Evolutionary conservation across 1,139 yeast genomes (phyloP).

Genomic region (Cylindricascospora bacillispora): DNA sequence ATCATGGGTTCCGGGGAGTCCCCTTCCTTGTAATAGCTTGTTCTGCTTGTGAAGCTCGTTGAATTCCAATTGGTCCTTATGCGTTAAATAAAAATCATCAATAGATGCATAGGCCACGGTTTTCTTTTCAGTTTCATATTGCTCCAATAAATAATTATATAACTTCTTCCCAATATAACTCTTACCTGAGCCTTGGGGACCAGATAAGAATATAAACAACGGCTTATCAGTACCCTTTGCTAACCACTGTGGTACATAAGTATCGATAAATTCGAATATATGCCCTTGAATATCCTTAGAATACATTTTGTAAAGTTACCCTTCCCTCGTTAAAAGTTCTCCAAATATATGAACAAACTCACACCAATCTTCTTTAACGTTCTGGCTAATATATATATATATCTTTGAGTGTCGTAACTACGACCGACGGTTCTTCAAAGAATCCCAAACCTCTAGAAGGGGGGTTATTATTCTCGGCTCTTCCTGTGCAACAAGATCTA

Average conservation of each 20-base stretch:
- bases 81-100: slow-evolving; percentile 76
- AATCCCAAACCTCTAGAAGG: too few species aligned
- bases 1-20: slow-evolving; percentile 94
- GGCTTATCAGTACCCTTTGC: slow-evolving; percentile 27
- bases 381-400: too few species aligned
- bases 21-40: slow-evolving; percentile 58
- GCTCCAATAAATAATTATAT: slow-evolving; percentile 25
- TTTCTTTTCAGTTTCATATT: slow-evolving; percentile 24
- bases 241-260: slow-evolving; percentile 15
- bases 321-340: too few species aligned
- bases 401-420: too few species aligned
- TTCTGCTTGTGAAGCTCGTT: slow-evolving; percentile 35
- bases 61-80: slow-evolving; percentile 41
- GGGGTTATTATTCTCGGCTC: too few species aligned
- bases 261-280: slow-evolving; percentile 12
- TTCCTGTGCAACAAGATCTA: too few species aligned
- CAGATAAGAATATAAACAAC: slow-evolving; percentile 57
- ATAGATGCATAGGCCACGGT: slow-evolving; percentile 50
- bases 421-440: too few species aligned
- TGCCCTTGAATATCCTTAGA: slow-evolving; percentile 5
- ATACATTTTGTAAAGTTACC: too few species aligned
- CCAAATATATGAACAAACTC: too few species aligned
- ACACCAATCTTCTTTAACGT: too few species aligned
- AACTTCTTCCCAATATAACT: slow-evolving; percentile 44
- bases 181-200: slow-evolving; percentile 93